Conservation (phyloP, 2,329 filamentous ascomycete genomes). For the Fusarium tjaetaba region DNA sequence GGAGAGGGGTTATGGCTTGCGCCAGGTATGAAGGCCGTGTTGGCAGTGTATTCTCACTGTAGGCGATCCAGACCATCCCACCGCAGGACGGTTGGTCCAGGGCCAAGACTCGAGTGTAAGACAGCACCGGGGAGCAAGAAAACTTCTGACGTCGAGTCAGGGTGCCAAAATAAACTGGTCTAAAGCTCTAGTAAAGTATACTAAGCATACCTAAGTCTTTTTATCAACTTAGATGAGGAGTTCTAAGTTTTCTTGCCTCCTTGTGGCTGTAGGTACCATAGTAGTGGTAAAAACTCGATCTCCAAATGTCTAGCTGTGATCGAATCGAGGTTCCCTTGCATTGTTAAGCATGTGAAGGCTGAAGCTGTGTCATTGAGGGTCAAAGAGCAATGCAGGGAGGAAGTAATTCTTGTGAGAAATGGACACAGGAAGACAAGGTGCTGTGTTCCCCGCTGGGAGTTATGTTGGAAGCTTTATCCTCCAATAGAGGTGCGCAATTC, state of each 20-base stretch:
- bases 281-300: neutral
- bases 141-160: neutral
- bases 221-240: neutral
- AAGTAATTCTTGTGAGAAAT: neutral
- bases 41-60: constrained; percentile 3
- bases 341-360: neutral
- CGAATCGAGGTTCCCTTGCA: neutral
- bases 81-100: neutral
- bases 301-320: neutral
- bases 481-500: neutral
- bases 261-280: neutral
- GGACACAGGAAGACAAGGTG: too few relatives aligned
- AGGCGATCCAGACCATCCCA: constrained; percentile 4
- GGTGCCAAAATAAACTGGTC: neutral
- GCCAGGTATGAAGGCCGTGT: constrained; percentile 22
- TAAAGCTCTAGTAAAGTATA: neutral
- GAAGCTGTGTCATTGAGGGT: neutral
- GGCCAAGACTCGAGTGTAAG: neutral
- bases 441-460: neutral
- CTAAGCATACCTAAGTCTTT: neutral
- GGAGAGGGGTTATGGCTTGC: constrained; percentile 26
- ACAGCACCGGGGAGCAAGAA: neutral
- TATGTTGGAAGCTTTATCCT: neutral
- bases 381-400: neutral
- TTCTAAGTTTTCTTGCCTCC: neutral